A percentile compares a stretch with the other conserved stretches of the same genome.
These are phyloP conservation scores for Pholiota adiposa DNA, from an alignment of 1,284 basidiomycete species.

Conservation along the genomic window DNA sequence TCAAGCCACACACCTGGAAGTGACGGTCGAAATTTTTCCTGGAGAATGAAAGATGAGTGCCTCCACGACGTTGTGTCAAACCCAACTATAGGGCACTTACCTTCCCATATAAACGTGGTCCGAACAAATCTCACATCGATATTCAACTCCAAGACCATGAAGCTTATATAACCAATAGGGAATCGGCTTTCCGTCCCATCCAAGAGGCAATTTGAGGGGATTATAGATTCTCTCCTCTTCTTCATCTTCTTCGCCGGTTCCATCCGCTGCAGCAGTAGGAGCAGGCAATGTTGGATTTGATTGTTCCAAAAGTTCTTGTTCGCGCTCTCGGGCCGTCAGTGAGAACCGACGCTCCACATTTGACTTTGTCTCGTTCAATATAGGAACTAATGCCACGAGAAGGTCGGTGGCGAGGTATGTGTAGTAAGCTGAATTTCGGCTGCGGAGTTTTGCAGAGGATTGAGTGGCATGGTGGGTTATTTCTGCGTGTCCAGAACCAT, in stretches of 20 bases:
- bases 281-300: constrained; percentile 70
- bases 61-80: background rate
- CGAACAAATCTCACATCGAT: constrained; percentile 97
- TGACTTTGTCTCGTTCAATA: constrained; percentile 86
- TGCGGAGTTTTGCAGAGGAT: constrained; percentile 57
- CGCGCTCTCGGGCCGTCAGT: constrained; percentile 93
- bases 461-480: constrained; percentile 32
- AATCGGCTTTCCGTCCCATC: constrained; percentile 98
- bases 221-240: constrained; percentile 97
- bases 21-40: constrained; percentile 96
- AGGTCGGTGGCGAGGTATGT: constrained; percentile 76
- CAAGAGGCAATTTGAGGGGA: constrained; percentile 94
- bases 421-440: constrained; percentile 71
- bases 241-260: constrained; percentile 82
- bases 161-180: constrained; percentile 99
- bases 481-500: constrained; percentile 49
- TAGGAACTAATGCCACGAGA: constrained; percentile 66
- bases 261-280: constrained; percentile 48
- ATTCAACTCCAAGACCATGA: constrained; percentile 97
- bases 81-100: constrained; percentile 46
- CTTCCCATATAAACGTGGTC: constrained; percentile 95
- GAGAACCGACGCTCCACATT: constrained; percentile 97
- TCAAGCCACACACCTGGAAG: constrained; percentile 64
- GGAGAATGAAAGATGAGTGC: constrained; percentile 15
- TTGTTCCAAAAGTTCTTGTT: constrained; percentile 90